A percentile compares a stretch with the other conserved stretches of the same genome.
phyloP scores from a whole-genome alignment of 225 moss, liverwort and hornwort species.

The Pseudisothecium myosuroides region DNA sequence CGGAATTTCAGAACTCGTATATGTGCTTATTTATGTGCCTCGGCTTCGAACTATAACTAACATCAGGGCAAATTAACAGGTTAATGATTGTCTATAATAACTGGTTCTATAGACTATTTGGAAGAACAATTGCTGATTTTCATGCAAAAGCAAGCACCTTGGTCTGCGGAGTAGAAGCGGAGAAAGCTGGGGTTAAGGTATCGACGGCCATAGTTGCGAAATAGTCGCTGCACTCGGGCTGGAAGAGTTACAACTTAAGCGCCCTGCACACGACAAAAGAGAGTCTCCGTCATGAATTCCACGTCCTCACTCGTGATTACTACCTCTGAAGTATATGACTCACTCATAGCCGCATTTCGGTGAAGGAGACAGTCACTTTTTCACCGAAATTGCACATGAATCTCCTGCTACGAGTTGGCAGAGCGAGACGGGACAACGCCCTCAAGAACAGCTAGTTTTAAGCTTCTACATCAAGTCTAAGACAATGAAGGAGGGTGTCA shows the following conservation, averaged over 20 bases:
- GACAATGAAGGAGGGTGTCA: not conserved
- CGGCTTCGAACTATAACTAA: not conserved
- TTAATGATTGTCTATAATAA: not conserved
- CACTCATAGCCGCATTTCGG: not conserved
- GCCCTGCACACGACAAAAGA: not conserved
- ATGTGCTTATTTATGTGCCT: too few relatives aligned
- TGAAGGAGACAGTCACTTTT: not conserved
- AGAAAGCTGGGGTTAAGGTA: not conserved
- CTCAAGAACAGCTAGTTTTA: not conserved
- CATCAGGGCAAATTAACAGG: not conserved
- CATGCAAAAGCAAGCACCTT: not conserved
- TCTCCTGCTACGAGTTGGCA: not conserved
- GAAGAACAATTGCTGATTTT: not conserved
- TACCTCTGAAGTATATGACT: not conserved
- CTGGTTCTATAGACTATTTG: not conserved
- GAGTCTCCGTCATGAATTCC: not conserved
- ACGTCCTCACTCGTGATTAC: not conserved
- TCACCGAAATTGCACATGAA: not conserved
- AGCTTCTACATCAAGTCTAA: not conserved
- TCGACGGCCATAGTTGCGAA: conserved; percentile 8
- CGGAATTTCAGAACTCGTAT: not conserved
- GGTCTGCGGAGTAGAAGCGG: not conserved
- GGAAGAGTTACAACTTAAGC: not conserved
- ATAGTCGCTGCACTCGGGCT: not conserved
- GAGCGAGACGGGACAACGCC: not conserved